Base-by-base conservation (phyloP, 495 filamentous ascomycete genomes). In the Letharia columbiana region DNA sequence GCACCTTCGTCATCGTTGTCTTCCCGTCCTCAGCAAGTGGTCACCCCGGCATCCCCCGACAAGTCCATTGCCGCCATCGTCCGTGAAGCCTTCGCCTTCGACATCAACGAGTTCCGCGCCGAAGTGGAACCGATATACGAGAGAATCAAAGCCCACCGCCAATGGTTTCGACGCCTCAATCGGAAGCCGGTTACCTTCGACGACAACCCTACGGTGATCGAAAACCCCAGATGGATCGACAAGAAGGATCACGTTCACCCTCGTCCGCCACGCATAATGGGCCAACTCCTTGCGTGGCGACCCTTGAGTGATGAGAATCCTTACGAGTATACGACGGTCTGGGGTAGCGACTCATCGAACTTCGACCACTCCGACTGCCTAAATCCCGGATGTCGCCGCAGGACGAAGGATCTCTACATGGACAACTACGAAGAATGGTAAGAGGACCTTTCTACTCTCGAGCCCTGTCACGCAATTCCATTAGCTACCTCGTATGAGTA, bases 11-110 rank as follows among this genome's bases (percentile, higher is more conserved):
- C 49, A 23, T 52, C 47, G 20, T 50, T n/a, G n/a, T 28, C 49
- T 11, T 52, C 28, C 13, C 52, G 31, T 56, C 52, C 52, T 35
- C 52, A 56, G 28, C 15, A 35, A 17, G 28, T 56, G 52, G 28
- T 56, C 31, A 5, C 52, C 15, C 52, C 31, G 52, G 52, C 28
- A 56, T 56, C 52, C 31, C 52, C 28, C 1, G 52, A 56, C 52
- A 35, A 56, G 2, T 56, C 52, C 15, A 56, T 56, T 35, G 52
- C 52, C 52, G 52, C 52, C 52, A 56, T 56, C 31, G 52, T 56
- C 52, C 52, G 52, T 33, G 52, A 56, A 56, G 52, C 52, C 52
- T 56, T 56, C 31, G 52, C 52, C 31, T 56, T 56, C 52, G 52
- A 56, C 52, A 56, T 56, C 52, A 35, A 56, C 28, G 1, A 35